Base-by-base conservation (phyloP, 305 asterid species). In the Solanum hybrid region DNA sequence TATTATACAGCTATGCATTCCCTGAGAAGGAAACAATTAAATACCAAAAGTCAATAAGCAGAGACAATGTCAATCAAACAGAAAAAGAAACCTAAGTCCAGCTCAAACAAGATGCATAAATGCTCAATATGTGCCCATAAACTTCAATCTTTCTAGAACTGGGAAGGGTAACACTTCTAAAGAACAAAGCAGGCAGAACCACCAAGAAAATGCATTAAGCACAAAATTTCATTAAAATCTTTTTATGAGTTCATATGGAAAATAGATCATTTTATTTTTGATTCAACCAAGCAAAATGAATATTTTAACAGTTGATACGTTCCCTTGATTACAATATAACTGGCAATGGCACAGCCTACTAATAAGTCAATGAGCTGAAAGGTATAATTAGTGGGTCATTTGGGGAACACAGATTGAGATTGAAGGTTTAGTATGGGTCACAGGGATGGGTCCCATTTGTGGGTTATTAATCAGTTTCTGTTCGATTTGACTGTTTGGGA, bases 1-100 rank as follows among this genome's bases (percentile, higher is more conserved):
- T 77, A 97, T 96, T 89, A 98, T 94, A 92, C 97, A 95, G 92
- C 91, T 93, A 92, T 98, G 99, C 99, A 98, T 96, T 91, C 99
- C 99, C 99, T 98, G 98, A 90, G 89, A 91, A 92, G 79, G 90
- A 93, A 91, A 93, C 86, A 33, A 57, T 85, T 57, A 57, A 85
- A 12, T 1, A 33, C 12, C 37, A 85, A 57, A 57, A 85, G 51
- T 33, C 88, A 85, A 22, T 85, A 57, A 85, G 75, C 75, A 84
- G 88, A 57, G 88, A 33, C 76, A 57, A 31, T 31, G 12, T 57
- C 88, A 85, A 57, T 64, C 33, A 85, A 57, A 85, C 88, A 31
- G 76, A 85, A 57, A 79, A 77, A 85, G 8, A 57, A 22, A 57
- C 76, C 76, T 2, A 33, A 85, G 46, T 85, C 18, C 76, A 31